phyloP scores from a whole-genome alignment of 495 filamentous ascomycete species.

The Neurospora sp. region DNA sequence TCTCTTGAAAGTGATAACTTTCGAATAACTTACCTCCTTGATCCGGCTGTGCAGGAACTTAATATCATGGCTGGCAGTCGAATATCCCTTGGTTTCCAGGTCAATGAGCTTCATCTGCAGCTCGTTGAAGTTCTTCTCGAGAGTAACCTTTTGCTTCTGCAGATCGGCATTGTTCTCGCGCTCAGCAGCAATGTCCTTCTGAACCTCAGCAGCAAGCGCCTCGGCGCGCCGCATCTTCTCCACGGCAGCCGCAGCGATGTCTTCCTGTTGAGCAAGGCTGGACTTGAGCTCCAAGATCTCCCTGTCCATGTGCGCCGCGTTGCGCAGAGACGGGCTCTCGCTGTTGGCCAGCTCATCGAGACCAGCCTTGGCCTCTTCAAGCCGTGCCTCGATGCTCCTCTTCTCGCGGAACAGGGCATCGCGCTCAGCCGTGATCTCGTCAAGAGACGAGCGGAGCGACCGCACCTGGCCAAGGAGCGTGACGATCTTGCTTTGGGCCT shows the following conservation, averaged over 20 bases:
- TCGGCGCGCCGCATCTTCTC: conserved; percentile 98
- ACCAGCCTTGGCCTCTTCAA: conserved; percentile 78
- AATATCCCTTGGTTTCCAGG: conserved; percentile 93
- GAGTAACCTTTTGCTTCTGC: conserved; percentile 80
- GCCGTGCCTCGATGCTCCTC: conserved; percentile 73
- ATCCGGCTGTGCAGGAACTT: conserved; percentile 90
- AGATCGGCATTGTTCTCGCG: conserved; percentile 74
- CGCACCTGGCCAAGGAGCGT: conserved; percentile 86
- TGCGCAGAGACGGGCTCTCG: conserved; percentile 82
- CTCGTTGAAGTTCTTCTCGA: conserved; percentile 90
- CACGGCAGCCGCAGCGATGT: conserved; percentile 83
- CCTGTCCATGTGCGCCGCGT: conserved; percentile 81
- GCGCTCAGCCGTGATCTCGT: conserved; percentile 77
- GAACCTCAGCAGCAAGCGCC: conserved; percentile 75
- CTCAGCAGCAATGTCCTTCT: conserved; percentile 89
- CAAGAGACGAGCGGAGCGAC: conserved; percentile 68
- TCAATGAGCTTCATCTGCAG: conserved; percentile 83
- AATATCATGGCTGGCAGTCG: conserved; percentile 86
- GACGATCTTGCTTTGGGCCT: conserved; percentile 87
- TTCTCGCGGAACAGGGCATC: conserved; percentile 85
- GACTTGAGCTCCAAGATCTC: conserved; percentile 88
- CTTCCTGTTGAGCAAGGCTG: conserved; percentile 82
- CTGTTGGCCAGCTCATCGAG: conserved; percentile 85
- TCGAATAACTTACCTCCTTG: conserved; percentile 65
- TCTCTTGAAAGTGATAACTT: background rate